Base-by-base conservation (phyloP, 306 rosid species). In the Morella rubra region DNA sequence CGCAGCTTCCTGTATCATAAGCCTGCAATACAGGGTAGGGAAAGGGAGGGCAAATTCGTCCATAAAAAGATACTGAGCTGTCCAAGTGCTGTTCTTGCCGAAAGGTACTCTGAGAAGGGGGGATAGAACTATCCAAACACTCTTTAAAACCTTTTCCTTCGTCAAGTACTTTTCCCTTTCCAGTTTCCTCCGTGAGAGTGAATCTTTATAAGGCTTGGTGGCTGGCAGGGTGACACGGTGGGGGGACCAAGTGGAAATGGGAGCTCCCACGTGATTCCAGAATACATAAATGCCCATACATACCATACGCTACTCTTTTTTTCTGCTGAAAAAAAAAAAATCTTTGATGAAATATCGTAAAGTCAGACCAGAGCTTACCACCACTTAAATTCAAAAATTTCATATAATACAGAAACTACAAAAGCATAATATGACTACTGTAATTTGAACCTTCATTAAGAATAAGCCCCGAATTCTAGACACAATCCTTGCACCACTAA, bases 191-290 rank as follows among this genome's bases (percentile, higher is more conserved):
- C 50, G 7, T 72, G 72, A 20, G 20, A 45, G 74, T 54, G 75
- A 83, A 51, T 80, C 71, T 76, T 27, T 59, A 62, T 15, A 44
- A 74, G 72, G 46, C 14, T 15, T 49, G 14, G 69, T 60, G n/a
- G 54, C 16, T 49, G 14, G 69, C 70, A 15, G 54, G 50, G 65
- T 22, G 65, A 22, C 69, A 49, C 53, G 12, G 53, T 69, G 45
- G 20, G 47, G 91, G 92, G 92, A 85, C 87, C 90, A 83, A 81
- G 40, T 65, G 79, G 78, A 73, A 71, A 60, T 61, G 69, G 69
- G 27, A 62, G 16, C 44, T 40, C 44, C 22, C 16, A 32, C n/a
- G 0, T 20, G 72, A 73, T 44, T 13, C 32, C 53, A 75, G 69
- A 72, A 76, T 72, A 82, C 83, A 10, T 1, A 80, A 81, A 46